phyloP scores from a whole-genome alignment of 23 red algal species.

The Gracilariopsis chorda region DNA sequence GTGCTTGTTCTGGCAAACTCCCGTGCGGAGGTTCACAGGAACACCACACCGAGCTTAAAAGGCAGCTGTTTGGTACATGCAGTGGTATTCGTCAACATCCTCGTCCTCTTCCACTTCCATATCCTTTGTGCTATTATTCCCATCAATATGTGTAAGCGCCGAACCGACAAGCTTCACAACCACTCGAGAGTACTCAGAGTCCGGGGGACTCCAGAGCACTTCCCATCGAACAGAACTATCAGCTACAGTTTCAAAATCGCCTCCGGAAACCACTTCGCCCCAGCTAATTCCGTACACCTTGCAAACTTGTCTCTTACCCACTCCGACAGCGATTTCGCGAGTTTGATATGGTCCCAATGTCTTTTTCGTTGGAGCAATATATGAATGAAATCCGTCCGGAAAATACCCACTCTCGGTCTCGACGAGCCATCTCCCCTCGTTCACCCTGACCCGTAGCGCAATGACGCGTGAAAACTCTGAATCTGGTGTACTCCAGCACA shows the following conservation, averaged over 20 bases:
- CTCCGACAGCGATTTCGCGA: not conserved
- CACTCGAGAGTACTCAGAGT: not conserved
- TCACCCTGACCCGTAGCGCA: not conserved
- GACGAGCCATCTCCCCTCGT: not conserved
- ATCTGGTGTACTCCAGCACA: not conserved
- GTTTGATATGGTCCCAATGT: not conserved
- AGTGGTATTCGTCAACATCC: too few relatives aligned
- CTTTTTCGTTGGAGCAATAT: not conserved
- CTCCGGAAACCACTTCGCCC: not conserved
- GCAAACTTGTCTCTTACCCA: not conserved
- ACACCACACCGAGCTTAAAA: too few relatives aligned
- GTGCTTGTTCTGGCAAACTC: too few relatives aligned
- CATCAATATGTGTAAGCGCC: too few relatives aligned
- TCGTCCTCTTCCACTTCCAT: too few relatives aligned
- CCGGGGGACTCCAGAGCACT: not conserved
- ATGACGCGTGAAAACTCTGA: not conserved
- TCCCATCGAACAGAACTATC: not conserved
- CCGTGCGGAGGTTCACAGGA: too few relatives aligned
- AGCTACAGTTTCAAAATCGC: not conserved
- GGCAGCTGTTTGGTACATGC: too few relatives aligned
- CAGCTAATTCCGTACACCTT: not conserved
- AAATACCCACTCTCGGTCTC: not conserved
- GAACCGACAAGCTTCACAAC: not conserved
- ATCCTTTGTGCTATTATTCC: too few relatives aligned
- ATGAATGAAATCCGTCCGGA: not conserved